These are phyloP conservation scores for Paracoccidioides lutzii DNA, from an alignment of 2,329 filamentous ascomycete species.

Conservation along the genomic window DNA sequence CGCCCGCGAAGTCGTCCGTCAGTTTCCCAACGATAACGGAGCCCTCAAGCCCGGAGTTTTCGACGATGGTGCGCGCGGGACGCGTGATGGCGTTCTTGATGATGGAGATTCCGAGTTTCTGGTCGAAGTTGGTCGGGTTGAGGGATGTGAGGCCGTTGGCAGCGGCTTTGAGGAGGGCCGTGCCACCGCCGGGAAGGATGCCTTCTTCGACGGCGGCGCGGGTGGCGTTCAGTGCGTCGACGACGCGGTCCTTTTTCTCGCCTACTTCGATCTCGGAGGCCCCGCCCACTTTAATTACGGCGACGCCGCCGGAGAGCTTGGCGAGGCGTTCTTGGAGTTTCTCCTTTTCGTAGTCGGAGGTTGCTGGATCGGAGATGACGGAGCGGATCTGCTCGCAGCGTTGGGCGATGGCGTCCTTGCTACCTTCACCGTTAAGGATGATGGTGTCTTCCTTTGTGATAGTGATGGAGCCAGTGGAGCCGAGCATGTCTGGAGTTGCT, in stretches of 20 bases:
- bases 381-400: constrained; percentile 98
- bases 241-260: constrained; percentile 99
- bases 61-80: constrained; percentile 86
- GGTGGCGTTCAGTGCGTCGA: constrained; percentile 95
- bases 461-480: constrained; percentile 93
- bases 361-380: constrained; percentile 84
- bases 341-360: constrained; percentile 99
- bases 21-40: constrained; percentile 97
- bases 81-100: constrained; percentile 97
- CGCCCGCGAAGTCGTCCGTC: constrained; percentile 74
- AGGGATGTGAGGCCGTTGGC: constrained; percentile 71
- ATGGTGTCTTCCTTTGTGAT: constrained; percentile 99
- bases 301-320: constrained; percentile 97
- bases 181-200: constrained; percentile 96
- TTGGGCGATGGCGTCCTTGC: constrained; percentile 85
- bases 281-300: constrained; percentile 98
- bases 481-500: constrained; percentile 88
- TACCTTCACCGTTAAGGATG: constrained; percentile 90
- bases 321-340: constrained; percentile 99
- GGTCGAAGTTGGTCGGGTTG: constrained; percentile 93
- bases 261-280: constrained; percentile 96
- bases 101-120: constrained; percentile 95
- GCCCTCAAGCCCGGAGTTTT: constrained; percentile 94
- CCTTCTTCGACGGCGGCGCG: constrained; percentile 97
- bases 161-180: constrained; percentile 92